Evolutionary conservation across 345 rosid species (phyloP).

Genomic region (Lepidium didymum): DNA sequence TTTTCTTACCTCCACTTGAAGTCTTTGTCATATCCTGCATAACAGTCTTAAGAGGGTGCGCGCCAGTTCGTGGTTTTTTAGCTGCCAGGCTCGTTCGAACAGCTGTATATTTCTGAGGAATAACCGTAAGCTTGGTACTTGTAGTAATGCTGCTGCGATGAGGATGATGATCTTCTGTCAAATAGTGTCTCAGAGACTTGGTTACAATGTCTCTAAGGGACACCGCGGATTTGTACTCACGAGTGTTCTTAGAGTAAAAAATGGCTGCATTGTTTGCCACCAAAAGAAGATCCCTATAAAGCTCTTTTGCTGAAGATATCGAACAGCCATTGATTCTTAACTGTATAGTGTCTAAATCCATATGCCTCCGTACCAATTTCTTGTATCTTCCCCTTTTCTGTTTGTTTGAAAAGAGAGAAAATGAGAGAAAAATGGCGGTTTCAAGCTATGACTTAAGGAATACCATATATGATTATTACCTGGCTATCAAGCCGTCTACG

Average conservation of each 20-base stretch:
- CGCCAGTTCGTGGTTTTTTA: conserved; percentile 32
- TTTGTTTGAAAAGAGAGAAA: neutral
- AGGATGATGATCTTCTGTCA: conserved; percentile 27
- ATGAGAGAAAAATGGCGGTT: neutral
- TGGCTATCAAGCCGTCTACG: conserved; percentile 72
- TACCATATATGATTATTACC: conserved; percentile 33
- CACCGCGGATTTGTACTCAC: conserved; percentile 69
- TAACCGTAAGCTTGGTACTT: conserved; percentile 12
- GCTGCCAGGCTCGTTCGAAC: conserved; percentile 23
- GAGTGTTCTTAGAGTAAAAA: conserved; percentile 71
- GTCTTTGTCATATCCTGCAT: conserved; percentile 18
- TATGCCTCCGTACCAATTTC: conserved; percentile 61
- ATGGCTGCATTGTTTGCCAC: conserved; percentile 69
- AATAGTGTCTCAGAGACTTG: conserved; percentile 39
- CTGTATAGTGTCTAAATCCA: conserved; percentile 68
- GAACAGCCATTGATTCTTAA: conserved; percentile 43
- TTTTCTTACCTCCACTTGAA: conserved; percentile 28
- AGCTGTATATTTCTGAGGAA: conserved; percentile 2
- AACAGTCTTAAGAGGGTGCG: conserved; percentile 2
- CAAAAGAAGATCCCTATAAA: conserved; percentile 62
- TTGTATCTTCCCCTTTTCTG: conserved; percentile 92
- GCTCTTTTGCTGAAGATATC: conserved; percentile 45
- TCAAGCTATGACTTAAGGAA: neutral
- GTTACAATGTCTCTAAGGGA: conserved; percentile 51
- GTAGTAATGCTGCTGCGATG: conserved; percentile 18